Evolutionary conservation across 2,329 filamentous ascomycete species (phyloP).

Genomic region (Coniochaeta sp.): DNA sequence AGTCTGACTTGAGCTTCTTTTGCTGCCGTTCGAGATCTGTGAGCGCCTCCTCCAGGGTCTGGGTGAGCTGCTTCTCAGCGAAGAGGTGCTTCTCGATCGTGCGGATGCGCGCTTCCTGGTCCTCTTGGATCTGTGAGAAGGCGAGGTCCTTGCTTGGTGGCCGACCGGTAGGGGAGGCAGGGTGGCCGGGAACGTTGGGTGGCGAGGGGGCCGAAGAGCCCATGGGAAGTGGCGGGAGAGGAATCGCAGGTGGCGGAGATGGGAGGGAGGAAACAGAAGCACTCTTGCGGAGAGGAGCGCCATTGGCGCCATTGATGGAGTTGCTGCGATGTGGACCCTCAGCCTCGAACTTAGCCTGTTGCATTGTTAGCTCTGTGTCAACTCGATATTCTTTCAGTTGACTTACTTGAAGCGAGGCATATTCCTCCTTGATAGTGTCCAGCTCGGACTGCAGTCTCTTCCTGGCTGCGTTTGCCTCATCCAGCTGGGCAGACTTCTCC

Average conservation of each 20-base stretch:
- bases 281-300: slow-evolving; percentile 75
- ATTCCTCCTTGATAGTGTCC: slow-evolving; percentile 60
- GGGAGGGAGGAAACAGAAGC: slow-evolving; percentile 76
- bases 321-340: slow-evolving; percentile 48
- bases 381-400: not conserved
- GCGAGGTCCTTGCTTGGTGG: slow-evolving; percentile 76
- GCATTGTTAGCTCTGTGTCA: not conserved
- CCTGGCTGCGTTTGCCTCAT: slow-evolving; percentile 66
- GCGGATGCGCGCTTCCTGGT: slow-evolving; percentile 89
- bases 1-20: slow-evolving; percentile 85
- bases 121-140: slow-evolving; percentile 77
- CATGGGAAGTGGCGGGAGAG: slow-evolving; percentile 88
- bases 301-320: slow-evolving; percentile 31
- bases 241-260: slow-evolving; percentile 90
- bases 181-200: slow-evolving; percentile 21
- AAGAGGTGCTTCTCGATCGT: slow-evolving; percentile 95
- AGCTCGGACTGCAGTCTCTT: slow-evolving; percentile 60
- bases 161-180: slow-evolving; percentile 48
- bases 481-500: slow-evolving; percentile 67
- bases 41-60: slow-evolving; percentile 90
- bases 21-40: slow-evolving; percentile 88
- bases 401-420: slow-evolving; percentile 70
- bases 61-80: slow-evolving; percentile 92
- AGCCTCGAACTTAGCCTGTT: slow-evolving; percentile 55
- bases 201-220: slow-evolving; percentile 28